Evolutionary conservation across 2,329 filamentous ascomycete genomes (phyloP), one percentile per base, ranked within the genome.

Genomic region (Arthrobotrys conoides): DNA sequence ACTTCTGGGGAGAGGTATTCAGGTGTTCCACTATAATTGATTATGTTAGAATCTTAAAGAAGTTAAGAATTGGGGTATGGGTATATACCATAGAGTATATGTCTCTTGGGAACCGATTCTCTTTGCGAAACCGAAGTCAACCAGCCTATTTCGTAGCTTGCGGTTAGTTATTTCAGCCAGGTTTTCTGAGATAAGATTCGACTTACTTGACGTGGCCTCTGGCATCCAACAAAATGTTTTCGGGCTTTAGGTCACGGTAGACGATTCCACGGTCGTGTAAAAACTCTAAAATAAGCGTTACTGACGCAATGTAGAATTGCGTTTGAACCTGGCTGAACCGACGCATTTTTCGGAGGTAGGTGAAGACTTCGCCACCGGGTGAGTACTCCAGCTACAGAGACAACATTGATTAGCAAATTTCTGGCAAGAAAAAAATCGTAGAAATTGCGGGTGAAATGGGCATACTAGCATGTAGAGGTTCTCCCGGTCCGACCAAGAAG

Each of bases 101-200:
- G 92, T 94, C 85, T 94, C 92, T 82, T 87, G 87, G 87, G 81
- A 80, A 38, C 92, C 91, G 24, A 95, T 87, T 80, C 91, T 89
- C 87, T 95, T 95, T 53, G 92, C 92, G 83, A 95, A 95, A 10
- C 92, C 92, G 86, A 95, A 95, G 84, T 95, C 92, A 3, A 95
- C 92, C 61, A 95, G 87, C 84, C 93, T 93, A 16, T 44, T 10
- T 30, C n/a, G 18, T 8, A 44, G 14, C 4, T 41, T n/a, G 3
- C 24, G 5, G 38, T 64, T 10, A 71, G 48, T 20, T 1, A 44
- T 10, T 20, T 16, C 6, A 0, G 20, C 18, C 27, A 16, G 2
- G 4, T 27, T 8, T 49, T 22, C 10, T 8, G 9, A 38, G 14
- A 41, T 16, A 41, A 41, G 3, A 0, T 3, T 22, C 16, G n/a